A percentile compares a stretch with the other conserved stretches of the same genome.
phyloP scores from a whole-genome alignment of 2,329 filamentous ascomycete genomes.

The Rhynchosporium secalis region DNA sequence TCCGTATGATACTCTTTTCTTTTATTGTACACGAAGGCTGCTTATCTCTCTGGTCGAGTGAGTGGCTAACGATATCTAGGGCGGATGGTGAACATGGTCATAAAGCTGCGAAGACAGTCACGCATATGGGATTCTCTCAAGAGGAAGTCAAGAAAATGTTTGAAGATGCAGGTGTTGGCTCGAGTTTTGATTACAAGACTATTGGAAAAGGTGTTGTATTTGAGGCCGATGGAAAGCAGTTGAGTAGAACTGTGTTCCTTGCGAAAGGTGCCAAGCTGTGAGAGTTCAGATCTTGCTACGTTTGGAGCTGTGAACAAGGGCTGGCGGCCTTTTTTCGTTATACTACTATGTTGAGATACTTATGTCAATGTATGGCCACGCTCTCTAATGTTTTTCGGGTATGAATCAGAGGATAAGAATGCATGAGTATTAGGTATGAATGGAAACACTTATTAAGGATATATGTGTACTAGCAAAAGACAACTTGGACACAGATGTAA shows the following conservation, averaged over 20 bases:
- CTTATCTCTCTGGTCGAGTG: background rate
- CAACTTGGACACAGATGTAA: too few relatives aligned
- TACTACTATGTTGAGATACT: too few relatives aligned
- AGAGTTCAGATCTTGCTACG: background rate
- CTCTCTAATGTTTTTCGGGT: too few relatives aligned
- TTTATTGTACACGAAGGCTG: background rate
- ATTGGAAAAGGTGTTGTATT: slow-evolving; percentile 38
- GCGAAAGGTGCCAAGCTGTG: slow-evolving; percentile 23
- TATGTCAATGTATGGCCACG: too few relatives aligned
- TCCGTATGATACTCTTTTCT: slow-evolving; percentile 9
- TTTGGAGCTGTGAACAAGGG: background rate
- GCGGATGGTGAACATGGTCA: slow-evolving; percentile 13
- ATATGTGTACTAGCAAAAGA: too few relatives aligned
- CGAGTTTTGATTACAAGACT: slow-evolving; percentile 54
- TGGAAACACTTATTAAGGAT: too few relatives aligned
- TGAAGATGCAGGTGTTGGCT: slow-evolving; percentile 58
- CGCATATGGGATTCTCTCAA: slow-evolving; percentile 65
- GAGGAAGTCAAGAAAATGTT: slow-evolving; percentile 62
- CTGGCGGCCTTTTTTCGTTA: too few relatives aligned
- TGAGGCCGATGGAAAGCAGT: slow-evolving; percentile 21
- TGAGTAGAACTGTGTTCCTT: slow-evolving; percentile 23
- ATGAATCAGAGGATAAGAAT: too few relatives aligned
- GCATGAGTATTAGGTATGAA: too few relatives aligned
- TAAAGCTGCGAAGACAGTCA: slow-evolving; percentile 54
- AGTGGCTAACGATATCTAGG: background rate